Conservation (phyloP, 2,329 filamentous ascomycete species). For the Scolecobasidium constrictum region DNA sequence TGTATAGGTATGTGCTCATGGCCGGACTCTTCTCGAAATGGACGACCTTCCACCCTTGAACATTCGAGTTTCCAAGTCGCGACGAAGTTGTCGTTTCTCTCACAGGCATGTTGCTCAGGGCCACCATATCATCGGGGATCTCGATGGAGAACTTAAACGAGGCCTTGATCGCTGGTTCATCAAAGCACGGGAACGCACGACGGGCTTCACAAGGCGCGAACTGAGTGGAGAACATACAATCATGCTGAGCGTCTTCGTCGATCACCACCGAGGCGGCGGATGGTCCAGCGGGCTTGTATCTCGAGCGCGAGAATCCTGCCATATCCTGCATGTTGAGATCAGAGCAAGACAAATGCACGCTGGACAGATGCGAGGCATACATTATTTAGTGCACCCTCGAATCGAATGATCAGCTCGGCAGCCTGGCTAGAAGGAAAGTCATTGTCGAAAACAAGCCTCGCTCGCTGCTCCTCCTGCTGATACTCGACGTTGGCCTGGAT, state of each 20-base stretch:
- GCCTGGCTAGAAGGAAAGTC: slow-evolving; percentile 58
- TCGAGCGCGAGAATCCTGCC: slow-evolving; percentile 87
- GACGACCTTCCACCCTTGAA: slow-evolving; percentile 52
- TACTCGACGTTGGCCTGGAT: slow-evolving; percentile 62
- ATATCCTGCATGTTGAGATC: slow-evolving; percentile 40
- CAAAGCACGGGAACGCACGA: slow-evolving; percentile 92
- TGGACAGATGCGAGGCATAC: slow-evolving; percentile 25
- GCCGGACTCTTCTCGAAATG: slow-evolving; percentile 74
- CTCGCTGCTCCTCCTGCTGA: slow-evolving; percentile 74
- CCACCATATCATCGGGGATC: slow-evolving; percentile 76
- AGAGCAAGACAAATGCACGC: no score
- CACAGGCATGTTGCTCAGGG: slow-evolving; percentile 91
- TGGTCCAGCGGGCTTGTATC: slow-evolving; percentile 73
- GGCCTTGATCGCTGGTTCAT: slow-evolving; percentile 94
- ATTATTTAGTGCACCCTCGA: slow-evolving; percentile 75
- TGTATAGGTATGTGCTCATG: slow-evolving; percentile 83
- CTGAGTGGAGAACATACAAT: slow-evolving; percentile 79
- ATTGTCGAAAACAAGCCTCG: slow-evolving; percentile 63
- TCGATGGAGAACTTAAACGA: slow-evolving; percentile 92
- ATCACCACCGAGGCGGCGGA: slow-evolving; percentile 68
- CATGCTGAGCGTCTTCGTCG: slow-evolving; percentile 58
- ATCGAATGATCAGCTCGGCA: slow-evolving; percentile 57
- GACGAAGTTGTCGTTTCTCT: slow-evolving; percentile 61
- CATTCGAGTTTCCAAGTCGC: slow-evolving; percentile 59
- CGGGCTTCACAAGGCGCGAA: slow-evolving; percentile 95